Base-by-base conservation (phyloP, 2,329 filamentous ascomycete species). In the Tolypocladium cylindrosporum region DNA sequence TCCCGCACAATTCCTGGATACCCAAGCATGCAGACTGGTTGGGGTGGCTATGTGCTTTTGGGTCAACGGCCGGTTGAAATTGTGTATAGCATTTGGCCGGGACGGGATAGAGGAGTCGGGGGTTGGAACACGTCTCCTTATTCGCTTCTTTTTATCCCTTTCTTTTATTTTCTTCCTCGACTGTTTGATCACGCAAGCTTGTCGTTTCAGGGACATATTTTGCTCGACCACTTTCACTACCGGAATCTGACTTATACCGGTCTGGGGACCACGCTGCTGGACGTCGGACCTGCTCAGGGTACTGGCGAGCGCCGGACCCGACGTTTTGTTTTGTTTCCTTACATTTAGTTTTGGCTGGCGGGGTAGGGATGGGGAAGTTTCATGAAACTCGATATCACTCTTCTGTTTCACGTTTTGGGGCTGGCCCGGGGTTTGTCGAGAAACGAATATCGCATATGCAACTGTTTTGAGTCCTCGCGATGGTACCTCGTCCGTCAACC, bases 81-180 rank as follows among this genome's bases (percentile, higher is more conserved):
- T 68, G 65, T 67, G 65, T 66, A 62, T 66, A 70, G 67, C 70
- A 67, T 70, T 64, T 68, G 66, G 65, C 64, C 66, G 63, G 66
- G 66, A 62, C 62, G 65, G 70, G 64, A 72, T 74, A 75, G 72
- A 74, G 71, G 72, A 72, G 72, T 73, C 71, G 63, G 60, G 61
- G 65, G 63, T 62, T 65, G 53, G 62, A 59, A 58, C 59, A 61
- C 43, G 58, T 63, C 54, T 52, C 58, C 56, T 60, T 65, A 54
- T 51, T 50, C 42, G 54, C 48, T 59, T 21, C 31, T 21, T 40
- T 53, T 57, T 31, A 55, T 34, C 19, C 8, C 27, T 54, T 57
- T 55, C 50, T 54, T 60, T 61, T 59, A 51, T 62, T 59, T 51
- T 56, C 53, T 53, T 57, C 50, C 55, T 59, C 31, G 10, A 21